Evolutionary conservation across 108 stramenopile genomes (phyloP).

Genomic region (Pseudonitzschia pungens): DNA sequence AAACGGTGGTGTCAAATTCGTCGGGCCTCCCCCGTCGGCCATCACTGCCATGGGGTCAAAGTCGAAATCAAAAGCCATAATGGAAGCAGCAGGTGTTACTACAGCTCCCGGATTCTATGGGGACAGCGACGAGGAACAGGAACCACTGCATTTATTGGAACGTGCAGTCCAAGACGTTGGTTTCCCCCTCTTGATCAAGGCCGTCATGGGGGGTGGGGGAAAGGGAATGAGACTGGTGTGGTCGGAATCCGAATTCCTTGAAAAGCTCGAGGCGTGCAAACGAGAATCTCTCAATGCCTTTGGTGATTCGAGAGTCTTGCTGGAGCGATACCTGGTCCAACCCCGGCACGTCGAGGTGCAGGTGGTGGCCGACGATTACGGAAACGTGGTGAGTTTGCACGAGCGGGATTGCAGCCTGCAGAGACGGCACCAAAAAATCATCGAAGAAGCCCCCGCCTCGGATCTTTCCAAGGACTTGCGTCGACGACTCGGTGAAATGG

Average conservation of each 20-base stretch:
- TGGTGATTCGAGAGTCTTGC: slow-evolving; percentile 91
- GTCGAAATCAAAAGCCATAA: slow-evolving; percentile 90
- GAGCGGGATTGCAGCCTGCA: slow-evolving; percentile 97
- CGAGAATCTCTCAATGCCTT: slow-evolving; percentile 91
- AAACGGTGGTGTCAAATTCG: slow-evolving; percentile 55
- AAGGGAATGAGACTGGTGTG: slow-evolving; percentile 98
- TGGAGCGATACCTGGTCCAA: slow-evolving; percentile 96
- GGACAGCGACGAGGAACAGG: slow-evolving; percentile 35
- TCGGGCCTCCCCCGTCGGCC: slow-evolving; percentile 88
- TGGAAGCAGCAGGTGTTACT: slow-evolving; percentile 83
- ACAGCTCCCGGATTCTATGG: slow-evolving; percentile 94
- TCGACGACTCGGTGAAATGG: slow-evolving; percentile 86
- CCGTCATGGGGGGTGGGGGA: slow-evolving; percentile 95
- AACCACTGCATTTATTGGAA: slow-evolving; percentile 52
- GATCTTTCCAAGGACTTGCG: slow-evolving; percentile 75
- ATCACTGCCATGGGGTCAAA: slow-evolving; percentile 95
- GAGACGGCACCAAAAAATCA: slow-evolving; percentile 97
- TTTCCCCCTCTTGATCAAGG: slow-evolving; percentile 99
- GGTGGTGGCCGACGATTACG: slow-evolving; percentile 74
- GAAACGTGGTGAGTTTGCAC: slow-evolving; percentile 68
- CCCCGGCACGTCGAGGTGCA: slow-evolving; percentile 99
- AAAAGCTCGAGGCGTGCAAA: slow-evolving; percentile 78
- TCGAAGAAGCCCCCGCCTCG: slow-evolving; percentile 91
- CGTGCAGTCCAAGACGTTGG: slow-evolving; percentile 88
- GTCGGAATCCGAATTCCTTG: slow-evolving; percentile 62